Evolutionary conservation across 164 flowering plant species (phyloP).

Genomic region (Tetrastigma voinierianum): DNA sequence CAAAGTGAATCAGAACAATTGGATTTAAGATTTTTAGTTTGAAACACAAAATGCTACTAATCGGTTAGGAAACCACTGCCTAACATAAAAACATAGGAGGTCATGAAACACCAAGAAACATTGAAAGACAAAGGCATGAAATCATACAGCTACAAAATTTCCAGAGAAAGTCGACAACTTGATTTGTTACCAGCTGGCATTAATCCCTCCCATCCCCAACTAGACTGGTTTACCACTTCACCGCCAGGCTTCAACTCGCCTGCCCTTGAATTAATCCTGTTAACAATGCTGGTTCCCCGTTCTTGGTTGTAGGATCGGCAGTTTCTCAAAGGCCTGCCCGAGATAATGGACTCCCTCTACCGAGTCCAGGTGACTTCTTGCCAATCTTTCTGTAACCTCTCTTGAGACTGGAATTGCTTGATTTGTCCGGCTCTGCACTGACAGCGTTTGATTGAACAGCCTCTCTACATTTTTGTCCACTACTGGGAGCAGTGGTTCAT

Average conservation of each 20-base stretch:
- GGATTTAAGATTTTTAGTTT: no score
- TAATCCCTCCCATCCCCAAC: neutral
- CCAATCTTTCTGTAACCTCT: slow-evolving; percentile 16
- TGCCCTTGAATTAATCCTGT: slow-evolving; percentile 25
- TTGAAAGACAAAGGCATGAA: slow-evolving; percentile 2
- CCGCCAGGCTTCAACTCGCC: slow-evolving; percentile 25
- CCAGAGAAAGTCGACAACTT: slow-evolving; percentile 1
- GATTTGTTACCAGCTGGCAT: slow-evolving; percentile 3
- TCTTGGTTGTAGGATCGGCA: slow-evolving; percentile 9
- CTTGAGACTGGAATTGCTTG: slow-evolving; percentile 15
- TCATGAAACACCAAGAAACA: neutral
- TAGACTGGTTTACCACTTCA: neutral
- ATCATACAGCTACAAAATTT: slow-evolving; percentile 10
- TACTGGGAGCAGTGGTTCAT: neutral
- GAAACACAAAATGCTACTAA: no score
- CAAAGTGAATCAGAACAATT: no score
- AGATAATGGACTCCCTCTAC: no score
- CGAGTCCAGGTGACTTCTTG: neutral
- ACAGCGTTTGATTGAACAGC: neutral
- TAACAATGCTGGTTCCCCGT: slow-evolving; percentile 21
- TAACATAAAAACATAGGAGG: no score
- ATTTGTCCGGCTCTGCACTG: slow-evolving; percentile 16
- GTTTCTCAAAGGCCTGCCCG: neutral
- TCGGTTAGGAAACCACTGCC: no score
- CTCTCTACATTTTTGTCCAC: neutral